These are phyloP conservation scores for Arthrinium puccinioides DNA, from an alignment of 2,329 filamentous ascomycete genomes.

Conservation along the genomic window DNA sequence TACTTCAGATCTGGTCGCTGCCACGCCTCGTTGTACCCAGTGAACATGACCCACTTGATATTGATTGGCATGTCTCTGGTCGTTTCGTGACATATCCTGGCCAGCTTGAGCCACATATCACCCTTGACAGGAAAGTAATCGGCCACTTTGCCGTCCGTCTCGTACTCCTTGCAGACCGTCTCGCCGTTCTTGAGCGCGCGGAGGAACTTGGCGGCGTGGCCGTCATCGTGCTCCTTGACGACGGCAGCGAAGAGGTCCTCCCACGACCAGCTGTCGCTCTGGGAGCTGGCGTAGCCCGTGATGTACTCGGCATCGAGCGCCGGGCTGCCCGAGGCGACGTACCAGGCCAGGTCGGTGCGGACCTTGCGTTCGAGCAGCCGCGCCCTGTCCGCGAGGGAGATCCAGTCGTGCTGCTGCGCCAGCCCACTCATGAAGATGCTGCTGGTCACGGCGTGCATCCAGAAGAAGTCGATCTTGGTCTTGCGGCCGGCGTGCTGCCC, in stretches of 20 bases:
- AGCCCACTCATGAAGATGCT: conserved; percentile 24
- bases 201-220: conserved; percentile 26
- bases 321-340: conserved; percentile 49
- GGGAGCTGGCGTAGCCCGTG: conserved; percentile 7
- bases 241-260: conserved; percentile 15
- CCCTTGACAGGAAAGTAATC: conserved; percentile 13
- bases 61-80: conserved; percentile 7
- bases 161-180: conserved; percentile 10
- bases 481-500: conserved; percentile 47
- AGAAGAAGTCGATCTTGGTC: conserved; percentile 61
- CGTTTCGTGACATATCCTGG: conserved; percentile 12
- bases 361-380: conserved; percentile 62
- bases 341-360: conserved; percentile 55
- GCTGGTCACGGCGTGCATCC: conserved; percentile 25
- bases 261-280: conserved; percentile 18
- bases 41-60: conserved; percentile 9
- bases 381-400: conserved; percentile 32
- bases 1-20: background rate
- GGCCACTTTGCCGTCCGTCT: conserved; percentile 6
- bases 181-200: conserved; percentile 25
- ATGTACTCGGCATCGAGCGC: conserved; percentile 13
- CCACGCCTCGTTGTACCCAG: conserved; percentile 9
- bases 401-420: conserved; percentile 19
- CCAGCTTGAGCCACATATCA: conserved; percentile 17
- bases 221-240: conserved; percentile 22